These are phyloP conservation scores for Mallotus japonicus DNA, from an alignment of 441 rosid genomes.

Conservation along the genomic window DNA sequence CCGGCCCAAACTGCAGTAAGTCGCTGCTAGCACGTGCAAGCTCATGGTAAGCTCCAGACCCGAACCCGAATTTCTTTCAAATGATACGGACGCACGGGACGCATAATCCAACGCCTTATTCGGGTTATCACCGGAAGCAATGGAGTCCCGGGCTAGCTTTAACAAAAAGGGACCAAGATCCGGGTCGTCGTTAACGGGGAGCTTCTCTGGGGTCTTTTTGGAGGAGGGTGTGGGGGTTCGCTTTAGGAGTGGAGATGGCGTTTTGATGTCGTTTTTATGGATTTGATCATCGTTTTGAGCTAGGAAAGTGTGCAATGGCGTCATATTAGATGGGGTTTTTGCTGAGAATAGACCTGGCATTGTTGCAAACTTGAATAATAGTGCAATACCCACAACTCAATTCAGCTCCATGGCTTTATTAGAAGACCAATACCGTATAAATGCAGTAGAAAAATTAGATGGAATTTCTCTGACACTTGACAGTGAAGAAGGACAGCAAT, in stretches of 20 bases:
- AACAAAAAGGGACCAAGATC: constrained; percentile 49
- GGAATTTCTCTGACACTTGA: not conserved
- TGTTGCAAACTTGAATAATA: not conserved
- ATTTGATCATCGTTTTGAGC: constrained; percentile 26
- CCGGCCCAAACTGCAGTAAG: constrained; percentile 49
- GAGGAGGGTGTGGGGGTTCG: constrained; percentile 30
- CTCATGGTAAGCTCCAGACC: constrained; percentile 48
- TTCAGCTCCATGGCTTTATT: not conserved
- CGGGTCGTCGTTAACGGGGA: constrained; percentile 31
- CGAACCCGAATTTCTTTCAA: constrained; percentile 36
- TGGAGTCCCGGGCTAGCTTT: constrained; percentile 44
- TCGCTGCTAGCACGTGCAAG: constrained; percentile 55
- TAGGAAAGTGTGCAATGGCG: constrained; percentile 20
- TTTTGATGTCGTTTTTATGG: constrained; percentile 13
- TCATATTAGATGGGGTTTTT: constrained; percentile 29
- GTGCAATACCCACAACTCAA: not conserved
- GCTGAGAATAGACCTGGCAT: constrained; percentile 41
- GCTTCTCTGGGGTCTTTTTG: constrained; percentile 25
- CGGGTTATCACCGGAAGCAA: constrained; percentile 39
- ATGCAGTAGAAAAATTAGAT: not conserved
- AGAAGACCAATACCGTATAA: not conserved
- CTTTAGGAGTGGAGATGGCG: constrained; percentile 29
- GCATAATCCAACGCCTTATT: constrained; percentile 52
- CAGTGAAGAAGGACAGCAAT: not conserved
- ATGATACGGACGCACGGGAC: constrained; percentile 38